phyloP scores from a whole-genome alignment of 2,329 filamentous ascomycete species.

The Fusarium algeriense region DNA sequence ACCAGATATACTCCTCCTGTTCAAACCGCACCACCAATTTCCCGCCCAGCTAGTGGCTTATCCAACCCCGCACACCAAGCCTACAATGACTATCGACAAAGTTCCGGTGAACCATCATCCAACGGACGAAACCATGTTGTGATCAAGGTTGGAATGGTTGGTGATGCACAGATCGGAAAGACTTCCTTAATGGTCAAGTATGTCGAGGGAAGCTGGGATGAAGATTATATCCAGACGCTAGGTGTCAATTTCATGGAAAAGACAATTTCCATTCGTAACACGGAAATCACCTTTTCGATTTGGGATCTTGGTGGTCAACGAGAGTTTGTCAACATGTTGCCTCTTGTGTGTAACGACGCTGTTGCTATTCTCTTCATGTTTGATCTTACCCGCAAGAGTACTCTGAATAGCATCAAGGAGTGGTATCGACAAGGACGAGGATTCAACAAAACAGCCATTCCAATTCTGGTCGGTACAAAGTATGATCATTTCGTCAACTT shows the following conservation, averaged over 20 bases:
- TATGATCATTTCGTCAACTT: constrained; percentile 99
- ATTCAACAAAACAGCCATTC: constrained; percentile 99
- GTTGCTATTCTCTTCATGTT: constrained; percentile 99
- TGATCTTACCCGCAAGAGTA: constrained; percentile 97
- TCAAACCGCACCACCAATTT: constrained; percentile 59
- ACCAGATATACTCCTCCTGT: constrained; percentile 62
- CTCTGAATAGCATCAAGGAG: constrained; percentile 98
- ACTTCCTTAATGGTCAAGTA: constrained; percentile 99
- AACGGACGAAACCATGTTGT: constrained; percentile 81
- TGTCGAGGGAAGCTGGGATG: constrained; percentile 98
- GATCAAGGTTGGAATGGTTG: constrained; percentile 99
- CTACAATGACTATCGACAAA: constrained; percentile 61
- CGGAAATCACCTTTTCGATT: constrained; percentile 99
- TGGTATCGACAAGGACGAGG: constrained; percentile 98
- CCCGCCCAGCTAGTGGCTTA: constrained; percentile 67
- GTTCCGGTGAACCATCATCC: constrained; percentile 50
- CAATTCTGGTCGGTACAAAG: constrained; percentile 96
- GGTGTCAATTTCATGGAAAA: constrained; percentile 99
- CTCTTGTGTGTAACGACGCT: constrained; percentile 98
- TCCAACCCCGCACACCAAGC: constrained; percentile 58
- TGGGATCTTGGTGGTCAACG: constrained; percentile 98
- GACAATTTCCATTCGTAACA: constrained; percentile 99
- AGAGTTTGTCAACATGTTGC: constrained; percentile 99
- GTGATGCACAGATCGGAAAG: constrained; percentile 98
- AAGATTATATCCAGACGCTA: constrained; percentile 98